Evolutionary conservation across 805 yeast genomes (phyloP).

Genomic region (Candida railenensis): DNA sequence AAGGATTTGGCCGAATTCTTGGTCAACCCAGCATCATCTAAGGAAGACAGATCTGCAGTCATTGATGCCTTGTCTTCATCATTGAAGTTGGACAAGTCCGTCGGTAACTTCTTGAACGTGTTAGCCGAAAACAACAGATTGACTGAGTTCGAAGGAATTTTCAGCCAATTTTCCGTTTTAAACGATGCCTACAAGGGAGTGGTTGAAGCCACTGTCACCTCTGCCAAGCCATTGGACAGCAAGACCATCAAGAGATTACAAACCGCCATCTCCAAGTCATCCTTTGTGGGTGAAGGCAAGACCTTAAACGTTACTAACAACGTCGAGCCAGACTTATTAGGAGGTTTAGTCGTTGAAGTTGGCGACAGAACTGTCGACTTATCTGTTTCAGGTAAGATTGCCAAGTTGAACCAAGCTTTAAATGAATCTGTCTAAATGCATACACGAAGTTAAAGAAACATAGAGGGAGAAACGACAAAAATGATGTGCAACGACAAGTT

Average conservation of each 20-base stretch:
- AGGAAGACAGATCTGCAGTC: slow-evolving; percentile 69
- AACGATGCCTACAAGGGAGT: slow-evolving; percentile 89
- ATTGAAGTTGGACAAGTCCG: slow-evolving; percentile 62
- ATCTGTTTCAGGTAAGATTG: slow-evolving; percentile 78
- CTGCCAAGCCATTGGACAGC: slow-evolving; percentile 81
- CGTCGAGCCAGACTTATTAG: slow-evolving; percentile 87
- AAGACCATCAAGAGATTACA: slow-evolving; percentile 76
- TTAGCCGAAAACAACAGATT: slow-evolving; percentile 95
- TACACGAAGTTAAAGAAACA: not conserved
- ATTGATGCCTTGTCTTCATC: slow-evolving; percentile 55
- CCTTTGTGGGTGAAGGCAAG: slow-evolving; percentile 82
- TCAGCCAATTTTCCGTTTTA: slow-evolving; percentile 69
- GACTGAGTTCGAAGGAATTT: slow-evolving; percentile 61
- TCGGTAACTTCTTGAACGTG: slow-evolving; percentile 76
- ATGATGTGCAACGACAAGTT: too few species aligned
- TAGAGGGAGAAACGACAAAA: too few species aligned
- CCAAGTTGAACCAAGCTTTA: slow-evolving; percentile 85
- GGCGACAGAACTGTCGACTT: slow-evolving; percentile 97
- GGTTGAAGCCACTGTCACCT: slow-evolving; percentile 89
- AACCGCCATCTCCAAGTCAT: slow-evolving; percentile 72
- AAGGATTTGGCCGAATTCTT: slow-evolving; percentile 60
- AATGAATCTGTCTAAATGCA: slow-evolving; percentile 71
- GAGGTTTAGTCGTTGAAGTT: slow-evolving; percentile 94
- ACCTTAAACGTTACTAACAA: slow-evolving; percentile 79
- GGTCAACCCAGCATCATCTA: slow-evolving; percentile 79